Conservation (phyloP, 108 stramenopile genomes). For the Nitzschia sp. region DNA sequence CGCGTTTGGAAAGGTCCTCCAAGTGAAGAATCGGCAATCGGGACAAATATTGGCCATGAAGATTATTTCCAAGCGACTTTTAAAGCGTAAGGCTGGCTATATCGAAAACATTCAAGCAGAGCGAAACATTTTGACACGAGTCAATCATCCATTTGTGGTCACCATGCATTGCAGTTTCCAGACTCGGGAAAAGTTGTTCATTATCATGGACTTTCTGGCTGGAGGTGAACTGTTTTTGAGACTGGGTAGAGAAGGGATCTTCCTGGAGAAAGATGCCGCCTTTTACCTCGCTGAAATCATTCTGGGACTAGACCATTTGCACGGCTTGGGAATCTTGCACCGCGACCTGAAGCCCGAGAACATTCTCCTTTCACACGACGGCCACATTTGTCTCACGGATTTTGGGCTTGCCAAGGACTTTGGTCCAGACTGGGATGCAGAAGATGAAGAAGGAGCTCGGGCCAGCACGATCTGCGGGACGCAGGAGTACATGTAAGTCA, state of each 20-base stretch:
- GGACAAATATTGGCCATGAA: constrained; percentile 94
- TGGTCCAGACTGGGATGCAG: constrained; percentile 29
- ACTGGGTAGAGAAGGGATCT: constrained; percentile 82
- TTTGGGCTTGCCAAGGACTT: constrained; percentile 97
- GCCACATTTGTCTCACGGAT: constrained; percentile 94
- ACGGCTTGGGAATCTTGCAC: constrained; percentile 90
- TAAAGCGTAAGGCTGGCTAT: constrained; percentile 77
- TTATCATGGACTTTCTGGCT: constrained; percentile 96
- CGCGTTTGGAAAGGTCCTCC: constrained; percentile 98
- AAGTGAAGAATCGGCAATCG: constrained; percentile 81
- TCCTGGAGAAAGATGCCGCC: constrained; percentile 75
- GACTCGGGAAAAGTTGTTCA: constrained; percentile 92
- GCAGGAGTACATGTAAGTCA: constrained; percentile 88
- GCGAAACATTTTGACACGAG: constrained; percentile 90
- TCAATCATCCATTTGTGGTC: constrained; percentile 95
- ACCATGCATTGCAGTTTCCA: constrained; percentile 97
- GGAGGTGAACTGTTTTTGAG: constrained; percentile 96
- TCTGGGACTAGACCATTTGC: constrained; percentile 93
- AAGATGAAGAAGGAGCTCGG: constrained; percentile 46
- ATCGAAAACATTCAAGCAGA: constrained; percentile 90
- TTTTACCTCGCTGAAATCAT: constrained; percentile 98
- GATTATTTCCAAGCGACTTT: constrained; percentile 91
- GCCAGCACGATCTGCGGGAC: constrained; percentile 89
- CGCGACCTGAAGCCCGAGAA: constrained; percentile 97
- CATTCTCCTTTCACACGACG: constrained; percentile 86